Evolutionary conservation across 495 filamentous ascomycete species (phyloP).

Genomic region (Lasiosphaeria ovina): DNA sequence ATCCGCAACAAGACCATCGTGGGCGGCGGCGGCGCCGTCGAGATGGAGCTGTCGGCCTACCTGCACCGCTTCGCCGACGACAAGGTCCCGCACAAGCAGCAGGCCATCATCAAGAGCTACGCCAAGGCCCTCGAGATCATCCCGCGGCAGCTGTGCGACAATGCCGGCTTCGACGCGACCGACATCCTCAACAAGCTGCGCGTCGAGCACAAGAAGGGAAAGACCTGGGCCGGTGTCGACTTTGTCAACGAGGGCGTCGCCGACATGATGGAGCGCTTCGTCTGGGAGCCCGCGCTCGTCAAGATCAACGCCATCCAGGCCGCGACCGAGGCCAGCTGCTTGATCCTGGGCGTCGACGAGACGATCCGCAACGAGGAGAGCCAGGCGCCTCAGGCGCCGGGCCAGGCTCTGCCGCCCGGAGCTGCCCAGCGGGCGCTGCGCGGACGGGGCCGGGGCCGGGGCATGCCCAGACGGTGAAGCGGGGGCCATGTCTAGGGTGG

Average conservation of each 20-base stretch:
- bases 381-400: constrained; percentile 72
- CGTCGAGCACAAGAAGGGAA: constrained; percentile 89
- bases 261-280: constrained; percentile 90
- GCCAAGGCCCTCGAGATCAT: constrained; percentile 97
- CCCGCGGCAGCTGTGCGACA: constrained; percentile 94
- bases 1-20: constrained; percentile 92
- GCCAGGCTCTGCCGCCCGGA: constrained; percentile 78
- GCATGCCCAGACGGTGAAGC: constrained; percentile 79
- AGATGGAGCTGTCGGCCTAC: constrained; percentile 96
- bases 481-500: neutral
- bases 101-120: constrained; percentile 95
- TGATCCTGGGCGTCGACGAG: constrained; percentile 96
- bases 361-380: constrained; percentile 97
- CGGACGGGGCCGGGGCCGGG: constrained; percentile 82
- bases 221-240: constrained; percentile 93
- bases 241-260: constrained; percentile 87
- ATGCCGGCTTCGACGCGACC: constrained; percentile 96
- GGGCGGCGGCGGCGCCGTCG: constrained; percentile 88
- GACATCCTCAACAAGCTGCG: constrained; percentile 93
- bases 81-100: constrained; percentile 91
- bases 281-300: constrained; percentile 94
- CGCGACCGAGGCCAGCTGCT: constrained; percentile 87
- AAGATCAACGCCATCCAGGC: constrained; percentile 98
- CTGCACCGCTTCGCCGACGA: constrained; percentile 88
- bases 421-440: constrained; percentile 88